Evolutionary conservation across 2,329 filamentous ascomycete species (phyloP).

Genomic region (Cercospora sp.): DNA sequence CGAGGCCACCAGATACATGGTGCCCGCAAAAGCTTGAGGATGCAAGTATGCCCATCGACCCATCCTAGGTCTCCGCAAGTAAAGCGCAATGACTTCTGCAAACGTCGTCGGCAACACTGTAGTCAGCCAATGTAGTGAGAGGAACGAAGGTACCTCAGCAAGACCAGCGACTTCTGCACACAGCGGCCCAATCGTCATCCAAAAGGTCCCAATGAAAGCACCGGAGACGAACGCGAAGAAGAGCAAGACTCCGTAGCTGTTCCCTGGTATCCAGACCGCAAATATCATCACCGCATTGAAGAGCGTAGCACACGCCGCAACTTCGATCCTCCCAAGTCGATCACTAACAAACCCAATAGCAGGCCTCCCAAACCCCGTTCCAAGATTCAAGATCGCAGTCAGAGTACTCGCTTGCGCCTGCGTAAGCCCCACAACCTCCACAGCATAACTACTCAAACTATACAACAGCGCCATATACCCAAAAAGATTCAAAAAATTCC

Average conservation of each 20-base stretch:
- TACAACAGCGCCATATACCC: slow-evolving; percentile 53
- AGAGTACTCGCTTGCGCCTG: slow-evolving; percentile 44
- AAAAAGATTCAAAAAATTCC: slow-evolving; percentile 49
- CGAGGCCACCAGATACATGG: slow-evolving; percentile 41
- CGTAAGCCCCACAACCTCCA: slow-evolving; percentile 43
- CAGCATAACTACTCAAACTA: slow-evolving; percentile 50
- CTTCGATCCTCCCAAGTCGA: slow-evolving; percentile 46
- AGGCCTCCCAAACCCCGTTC: slow-evolving; percentile 51
- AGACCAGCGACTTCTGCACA: slow-evolving; percentile 46
- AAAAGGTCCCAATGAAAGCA: slow-evolving; percentile 51
- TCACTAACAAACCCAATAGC: slow-evolving; percentile 50
- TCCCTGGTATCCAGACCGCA: slow-evolving; percentile 51
- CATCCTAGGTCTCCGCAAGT: slow-evolving; percentile 37
- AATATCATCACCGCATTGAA: slow-evolving; percentile 44
- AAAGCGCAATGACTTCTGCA: slow-evolving; percentile 46
- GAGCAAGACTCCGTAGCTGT: slow-evolving; percentile 44
- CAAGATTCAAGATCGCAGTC: slow-evolving; percentile 50
- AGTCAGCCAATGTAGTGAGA: slow-evolving; percentile 43
- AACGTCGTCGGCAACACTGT: slow-evolving; percentile 43
- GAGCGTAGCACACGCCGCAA: slow-evolving; percentile 44
- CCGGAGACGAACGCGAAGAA: slow-evolving; percentile 49
- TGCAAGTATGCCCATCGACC: slow-evolving; percentile 40
- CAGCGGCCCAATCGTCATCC: slow-evolving; percentile 48
- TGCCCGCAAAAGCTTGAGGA: slow-evolving; percentile 43
- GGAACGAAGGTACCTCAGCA: slow-evolving; percentile 43